Evolutionary conservation across 257 asterid genomes (phyloP).

Genomic region (Lycium ferocissimum): DNA sequence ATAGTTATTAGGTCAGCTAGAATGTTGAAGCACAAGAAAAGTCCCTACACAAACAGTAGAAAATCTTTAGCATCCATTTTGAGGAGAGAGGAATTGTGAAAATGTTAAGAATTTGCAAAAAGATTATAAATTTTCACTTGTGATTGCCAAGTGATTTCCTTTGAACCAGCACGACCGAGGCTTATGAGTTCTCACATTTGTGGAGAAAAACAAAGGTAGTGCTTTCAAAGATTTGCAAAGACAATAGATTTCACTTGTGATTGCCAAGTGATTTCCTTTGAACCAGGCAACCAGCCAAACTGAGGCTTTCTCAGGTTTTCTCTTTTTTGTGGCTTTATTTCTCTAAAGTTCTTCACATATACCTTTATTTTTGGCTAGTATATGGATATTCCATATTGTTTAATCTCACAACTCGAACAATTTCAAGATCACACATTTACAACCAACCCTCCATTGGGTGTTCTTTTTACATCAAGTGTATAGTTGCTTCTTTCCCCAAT

Average conservation of each 20-base stretch:
- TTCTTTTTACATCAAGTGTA: background rate
- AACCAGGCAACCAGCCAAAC: background rate
- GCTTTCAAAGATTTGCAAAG: conserved; percentile 4
- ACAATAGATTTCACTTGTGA: conserved; percentile 16
- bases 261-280: conserved; percentile 14
- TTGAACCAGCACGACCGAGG: background rate
- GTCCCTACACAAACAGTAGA: background rate
- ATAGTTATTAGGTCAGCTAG: background rate
- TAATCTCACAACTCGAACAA: conserved; percentile 8
- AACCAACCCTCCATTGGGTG: background rate
- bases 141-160: background rate
- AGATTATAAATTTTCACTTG: background rate
- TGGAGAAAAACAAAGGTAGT: conserved; percentile 18
- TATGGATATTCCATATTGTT: background rate
- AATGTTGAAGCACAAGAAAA: conserved; percentile 23
- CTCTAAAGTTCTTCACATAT: background rate
- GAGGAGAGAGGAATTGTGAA: background rate
- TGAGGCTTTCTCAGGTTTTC: conserved; percentile 18
- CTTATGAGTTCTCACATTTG: conserved; percentile 12
- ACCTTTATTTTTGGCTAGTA: conserved; percentile 1
- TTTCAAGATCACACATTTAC: background rate
- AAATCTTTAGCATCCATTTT: background rate
- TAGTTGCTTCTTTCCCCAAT: conserved; percentile 15
- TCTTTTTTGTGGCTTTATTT: background rate
- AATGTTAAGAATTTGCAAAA: background rate